Base-by-base conservation (phyloP, 2,329 filamentous ascomycete genomes). In the Xylogone sp. region DNA sequence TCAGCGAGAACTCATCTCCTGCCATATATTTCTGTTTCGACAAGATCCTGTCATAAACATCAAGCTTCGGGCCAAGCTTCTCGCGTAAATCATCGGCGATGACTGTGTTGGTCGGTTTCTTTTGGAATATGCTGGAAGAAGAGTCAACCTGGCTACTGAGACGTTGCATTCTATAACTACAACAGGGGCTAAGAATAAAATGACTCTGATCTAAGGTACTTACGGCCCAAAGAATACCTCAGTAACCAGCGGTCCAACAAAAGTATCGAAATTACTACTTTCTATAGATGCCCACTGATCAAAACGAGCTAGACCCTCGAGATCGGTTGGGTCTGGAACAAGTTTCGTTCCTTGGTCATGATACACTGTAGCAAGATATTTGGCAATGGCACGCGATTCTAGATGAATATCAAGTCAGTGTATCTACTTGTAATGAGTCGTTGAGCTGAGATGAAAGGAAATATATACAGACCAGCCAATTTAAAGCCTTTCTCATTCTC, bases 181-280 rank as follows among this genome's bases (percentile, higher is more conserved):
- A n/a, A n/a, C n/a, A n/a, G n/a, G n/a, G n/a, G n/a, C n/a, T n/a
- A 13, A 31, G 27, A 13, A 13, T 8, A 8, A 31, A 13, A 13
- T 31, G 27, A 31, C 27, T 31, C 8, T 31, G 8, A 31, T 31
- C 13, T 13, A 8, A 31, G 13, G 27, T 13, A 31, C 27, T 31
- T 31, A 31, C 27, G 27, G 27, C 13, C 27, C 27, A 13, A 31
- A 31, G 27, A 31, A 31, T 31, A 31, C 27, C 13, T 31, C 27
- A 13, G 27, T 31, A 31, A 31, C 22, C 69, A 71, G 54, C 74
- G 70, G 56, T 69, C 69, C 51, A 71, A 68, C 42, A 31, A 68
- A 67, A 61, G 68, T 48, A 49, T 62, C 58, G 59, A 45, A 50
- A 21, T 50, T 13, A 16, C 10, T 45, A 9, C 12, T 16, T 31